Evolutionary conservation across 2,329 filamentous ascomycete genomes (phyloP).

Genomic region (Neodidymelliopsis sp.): DNA sequence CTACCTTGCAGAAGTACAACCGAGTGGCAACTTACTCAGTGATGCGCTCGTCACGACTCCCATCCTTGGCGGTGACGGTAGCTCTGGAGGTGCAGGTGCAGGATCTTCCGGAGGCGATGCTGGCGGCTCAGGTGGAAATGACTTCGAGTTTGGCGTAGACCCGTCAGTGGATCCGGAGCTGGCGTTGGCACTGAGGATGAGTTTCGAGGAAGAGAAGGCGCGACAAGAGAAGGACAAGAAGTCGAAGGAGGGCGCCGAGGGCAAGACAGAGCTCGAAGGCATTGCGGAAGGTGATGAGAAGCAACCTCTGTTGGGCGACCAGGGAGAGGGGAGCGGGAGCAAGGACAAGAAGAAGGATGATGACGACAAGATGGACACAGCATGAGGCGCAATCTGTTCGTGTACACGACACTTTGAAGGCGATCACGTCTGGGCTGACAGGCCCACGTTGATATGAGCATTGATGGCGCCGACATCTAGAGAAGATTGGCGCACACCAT

Average conservation of each 20-base stretch:
- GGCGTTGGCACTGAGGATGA: conserved; percentile 93
- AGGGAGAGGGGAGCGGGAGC: conserved; percentile 70
- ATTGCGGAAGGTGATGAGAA: conserved; percentile 75
- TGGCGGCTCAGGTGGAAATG: conserved; percentile 62
- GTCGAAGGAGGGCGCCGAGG: conserved; percentile 73
- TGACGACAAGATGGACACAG: conserved; percentile 89
- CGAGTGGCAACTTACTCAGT: conserved; percentile 88
- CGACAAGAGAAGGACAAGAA: conserved; percentile 85
- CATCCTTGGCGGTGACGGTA: conserved; percentile 84
- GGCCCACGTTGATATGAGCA: conserved; percentile 26
- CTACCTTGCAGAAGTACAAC: conserved; percentile 87
- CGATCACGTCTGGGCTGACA: conserved; percentile 7
- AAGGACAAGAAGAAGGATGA: conserved; percentile 59
- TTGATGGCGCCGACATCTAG: conserved; percentile 38
- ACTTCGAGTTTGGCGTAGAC: conserved; percentile 90
- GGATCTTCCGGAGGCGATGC: conserved; percentile 60
- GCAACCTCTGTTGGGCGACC: conserved; percentile 68
- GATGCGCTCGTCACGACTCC: conserved; percentile 90
- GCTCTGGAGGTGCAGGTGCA: conserved; percentile 63
- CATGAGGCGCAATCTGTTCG: conserved; percentile 58
- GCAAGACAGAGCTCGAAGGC: conserved; percentile 78
- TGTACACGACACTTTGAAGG: conserved; percentile 1
- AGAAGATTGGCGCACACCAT: conserved; percentile 29
- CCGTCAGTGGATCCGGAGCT: conserved; percentile 91
- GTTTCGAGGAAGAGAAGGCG: conserved; percentile 97